These are phyloP conservation scores for Toxicodendron radicans DNA, from an alignment of 345 rosid species.

Conservation along the genomic window DNA sequence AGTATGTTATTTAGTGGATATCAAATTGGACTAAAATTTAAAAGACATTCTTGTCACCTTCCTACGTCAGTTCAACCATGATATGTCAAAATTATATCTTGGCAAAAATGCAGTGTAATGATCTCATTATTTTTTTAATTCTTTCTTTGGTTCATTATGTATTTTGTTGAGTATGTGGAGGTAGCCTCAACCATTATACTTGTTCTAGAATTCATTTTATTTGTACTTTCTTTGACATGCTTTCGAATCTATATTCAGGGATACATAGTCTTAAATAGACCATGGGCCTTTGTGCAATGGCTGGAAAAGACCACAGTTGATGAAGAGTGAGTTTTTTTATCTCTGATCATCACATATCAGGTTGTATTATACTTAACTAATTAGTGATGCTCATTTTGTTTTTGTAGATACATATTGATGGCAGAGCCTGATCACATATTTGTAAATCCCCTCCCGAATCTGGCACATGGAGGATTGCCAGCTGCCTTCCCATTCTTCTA, in stretches of 20 bases:
- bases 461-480: constrained; percentile 65
- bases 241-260: constrained; percentile 54
- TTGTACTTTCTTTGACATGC: neutral
- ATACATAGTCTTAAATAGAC: constrained; percentile 91
- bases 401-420: constrained; percentile 81
- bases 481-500: constrained; percentile 93
- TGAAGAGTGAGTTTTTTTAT: constrained; percentile 72
- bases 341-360: constrained; percentile 9
- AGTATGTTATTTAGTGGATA: neutral
- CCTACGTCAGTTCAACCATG: neutral
- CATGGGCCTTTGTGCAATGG: constrained; percentile 99
- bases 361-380: neutral
- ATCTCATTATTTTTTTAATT: too few relatives aligned
- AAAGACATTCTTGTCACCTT: neutral
- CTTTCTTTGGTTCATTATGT: neutral
- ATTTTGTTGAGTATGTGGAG: neutral
- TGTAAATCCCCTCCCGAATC: constrained; percentile 77
- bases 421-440: constrained; percentile 96
- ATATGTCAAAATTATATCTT: neutral
- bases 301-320: constrained; percentile 81
- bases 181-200: neutral
- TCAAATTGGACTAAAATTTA: neutral
- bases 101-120: neutral
- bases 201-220: neutral
- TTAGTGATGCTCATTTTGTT: constrained; percentile 15